phyloP scores from a whole-genome alignment of 371 early-diverging fungal species.

The Gilbertella persicaria region DNA sequence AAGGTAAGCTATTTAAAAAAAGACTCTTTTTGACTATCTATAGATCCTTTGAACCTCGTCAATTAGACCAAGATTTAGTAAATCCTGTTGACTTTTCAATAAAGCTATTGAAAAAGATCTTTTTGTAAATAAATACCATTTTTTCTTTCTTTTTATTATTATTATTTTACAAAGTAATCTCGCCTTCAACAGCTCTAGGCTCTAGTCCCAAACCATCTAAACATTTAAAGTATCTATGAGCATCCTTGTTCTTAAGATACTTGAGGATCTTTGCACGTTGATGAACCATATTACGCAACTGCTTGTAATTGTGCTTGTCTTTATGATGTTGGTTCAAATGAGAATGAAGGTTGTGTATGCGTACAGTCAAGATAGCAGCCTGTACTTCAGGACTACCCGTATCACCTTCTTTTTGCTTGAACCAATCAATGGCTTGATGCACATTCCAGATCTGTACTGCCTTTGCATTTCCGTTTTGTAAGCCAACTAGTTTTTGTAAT shows the following conservation, averaged over 20 bases:
- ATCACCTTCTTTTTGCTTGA: slow-evolving; percentile 78
- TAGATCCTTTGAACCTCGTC: neutral
- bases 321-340: slow-evolving; percentile 81
- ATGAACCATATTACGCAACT: slow-evolving; percentile 75
- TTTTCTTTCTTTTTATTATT: no score
- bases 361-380: slow-evolving; percentile 90
- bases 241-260: slow-evolving; percentile 79
- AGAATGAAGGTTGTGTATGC: slow-evolving; percentile 82
- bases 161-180: slow-evolving; percentile 56
- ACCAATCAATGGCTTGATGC: slow-evolving; percentile 73
- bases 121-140: no score
- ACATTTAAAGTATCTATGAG: slow-evolving; percentile 72
- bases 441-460: slow-evolving; percentile 79
- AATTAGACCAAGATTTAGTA: neutral
- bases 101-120: no score
- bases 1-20: no score
- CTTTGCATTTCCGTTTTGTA: slow-evolving; percentile 80
- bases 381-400: slow-evolving; percentile 95
- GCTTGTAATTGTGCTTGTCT: slow-evolving; percentile 86
- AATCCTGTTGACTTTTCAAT: no score
- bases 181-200: slow-evolving; percentile 69
- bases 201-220: slow-evolving; percentile 73
- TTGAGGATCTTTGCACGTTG: slow-evolving; percentile 86
- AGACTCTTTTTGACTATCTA: neutral
- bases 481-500: slow-evolving; percentile 70